Evolutionary conservation across 495 filamentous ascomycete species (phyloP).

Genomic region (Tuber indicum): DNA sequence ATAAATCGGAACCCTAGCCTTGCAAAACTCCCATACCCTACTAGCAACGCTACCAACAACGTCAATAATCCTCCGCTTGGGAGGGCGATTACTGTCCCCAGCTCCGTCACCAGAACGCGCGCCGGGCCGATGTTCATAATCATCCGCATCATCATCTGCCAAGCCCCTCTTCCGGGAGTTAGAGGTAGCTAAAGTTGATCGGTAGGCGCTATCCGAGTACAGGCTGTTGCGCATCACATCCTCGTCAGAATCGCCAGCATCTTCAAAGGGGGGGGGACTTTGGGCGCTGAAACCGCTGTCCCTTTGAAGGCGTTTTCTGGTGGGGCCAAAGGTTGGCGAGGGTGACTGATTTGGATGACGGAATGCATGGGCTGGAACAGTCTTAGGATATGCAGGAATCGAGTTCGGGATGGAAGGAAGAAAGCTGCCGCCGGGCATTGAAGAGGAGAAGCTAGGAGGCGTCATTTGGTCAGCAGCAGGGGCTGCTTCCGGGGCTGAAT

Average conservation of each 20-base stretch:
- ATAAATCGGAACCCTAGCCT: slow-evolving; percentile 37
- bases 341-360: slow-evolving; percentile 26
- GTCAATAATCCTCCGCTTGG: slow-evolving; percentile 40
- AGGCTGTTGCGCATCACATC: slow-evolving; percentile 38
- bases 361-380: slow-evolving; percentile 7
- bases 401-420: slow-evolving; percentile 34
- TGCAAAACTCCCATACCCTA: slow-evolving; percentile 41
- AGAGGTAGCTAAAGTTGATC: slow-evolving; percentile 22
- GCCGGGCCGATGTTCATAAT: neutral
- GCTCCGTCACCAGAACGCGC: slow-evolving; percentile 12
- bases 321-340: slow-evolving; percentile 27
- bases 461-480: slow-evolving; percentile 5
- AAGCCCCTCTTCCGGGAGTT: slow-evolving; percentile 33
- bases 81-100: slow-evolving; percentile 19
- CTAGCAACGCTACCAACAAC: slow-evolving; percentile 40
- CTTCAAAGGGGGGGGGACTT: slow-evolving; percentile 11
- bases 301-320: slow-evolving; percentile 31
- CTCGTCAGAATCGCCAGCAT: slow-evolving; percentile 34
- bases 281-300: slow-evolving; percentile 15
- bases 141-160: slow-evolving; percentile 33
- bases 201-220: slow-evolving; percentile 37
- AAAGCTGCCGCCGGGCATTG: slow-evolving; percentile 22
- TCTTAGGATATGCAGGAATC: slow-evolving; percentile 26
- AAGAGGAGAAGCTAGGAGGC: slow-evolving; percentile 12
- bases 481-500: neutral